Conservation (phyloP, 768 basidiomycete species). For the Pleurotus citrinopileatus region DNA sequence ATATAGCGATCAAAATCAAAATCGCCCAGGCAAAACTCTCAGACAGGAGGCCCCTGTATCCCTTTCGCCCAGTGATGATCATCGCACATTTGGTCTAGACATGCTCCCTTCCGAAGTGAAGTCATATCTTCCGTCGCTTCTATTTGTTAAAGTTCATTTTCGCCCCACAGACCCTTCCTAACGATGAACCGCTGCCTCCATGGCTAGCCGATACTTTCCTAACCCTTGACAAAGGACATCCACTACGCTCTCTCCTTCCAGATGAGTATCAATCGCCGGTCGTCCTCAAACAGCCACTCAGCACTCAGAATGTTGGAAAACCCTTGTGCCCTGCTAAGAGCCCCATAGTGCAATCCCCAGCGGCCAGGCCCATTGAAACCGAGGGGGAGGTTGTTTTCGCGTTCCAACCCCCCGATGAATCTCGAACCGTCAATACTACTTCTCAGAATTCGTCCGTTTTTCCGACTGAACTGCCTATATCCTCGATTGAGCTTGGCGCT, state of each 20-base stretch:
- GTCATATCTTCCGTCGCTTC: too few species aligned
- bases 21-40: constrained; percentile 13
- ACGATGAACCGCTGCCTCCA: constrained; percentile 36
- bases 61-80: neutral
- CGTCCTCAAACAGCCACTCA: neutral
- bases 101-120: neutral
- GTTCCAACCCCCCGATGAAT: neutral
- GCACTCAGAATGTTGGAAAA: too few species aligned
- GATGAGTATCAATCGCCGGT: neutral
- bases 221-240: constrained; percentile 42
- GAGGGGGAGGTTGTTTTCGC: neutral
- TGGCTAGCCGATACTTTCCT: constrained; percentile 58
- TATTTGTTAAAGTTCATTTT: too few species aligned
- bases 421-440: neutral
- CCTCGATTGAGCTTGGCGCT: too few species aligned
- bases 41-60: neutral
- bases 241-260: constrained; percentile 42
- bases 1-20: constrained; percentile 29
- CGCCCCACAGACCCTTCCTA: constrained; percentile 17
- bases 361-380: neutral
- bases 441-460: neutral
- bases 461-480: too few species aligned
- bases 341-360: neutral
- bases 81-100: neutral
- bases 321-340: too few species aligned